These are phyloP conservation scores for Phytophthora tubulina DNA, from an alignment of 352 stramenopile species.

Conservation along the genomic window DNA sequence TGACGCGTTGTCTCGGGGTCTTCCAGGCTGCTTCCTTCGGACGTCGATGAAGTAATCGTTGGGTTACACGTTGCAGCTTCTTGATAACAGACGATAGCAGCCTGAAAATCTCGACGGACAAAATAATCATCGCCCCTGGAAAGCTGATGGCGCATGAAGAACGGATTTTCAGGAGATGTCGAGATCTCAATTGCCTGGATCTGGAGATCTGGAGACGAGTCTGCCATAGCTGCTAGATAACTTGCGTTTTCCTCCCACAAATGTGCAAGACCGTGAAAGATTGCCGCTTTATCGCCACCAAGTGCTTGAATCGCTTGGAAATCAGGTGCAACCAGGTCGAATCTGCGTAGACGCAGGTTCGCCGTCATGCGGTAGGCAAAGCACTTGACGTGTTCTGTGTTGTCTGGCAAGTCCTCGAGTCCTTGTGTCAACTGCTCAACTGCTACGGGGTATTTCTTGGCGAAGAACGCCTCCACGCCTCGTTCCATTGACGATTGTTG, in stretches of 20 bases:
- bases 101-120: slow-evolving; percentile 64
- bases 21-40: slow-evolving; percentile 33
- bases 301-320: slow-evolving; percentile 66
- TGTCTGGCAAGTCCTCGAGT: slow-evolving; percentile 58
- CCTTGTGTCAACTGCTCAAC: slow-evolving; percentile 62
- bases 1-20: slow-evolving; percentile 50
- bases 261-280: slow-evolving; percentile 78
- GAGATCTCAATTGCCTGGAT: slow-evolving; percentile 47
- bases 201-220: slow-evolving; percentile 41
- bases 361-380: slow-evolving; percentile 81
- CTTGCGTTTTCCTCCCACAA: slow-evolving; percentile 73
- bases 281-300: slow-evolving; percentile 75
- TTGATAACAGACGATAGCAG: slow-evolving; percentile 62
- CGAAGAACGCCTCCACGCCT: slow-evolving; percentile 78
- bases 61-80: slow-evolving; percentile 44
- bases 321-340: slow-evolving; percentile 58
- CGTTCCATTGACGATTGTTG: slow-evolving; percentile 59
- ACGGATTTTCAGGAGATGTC: slow-evolving; percentile 47
- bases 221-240: slow-evolving; percentile 54
- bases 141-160: slow-evolving; percentile 68
- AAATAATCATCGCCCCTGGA: slow-evolving; percentile 70
- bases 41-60: slow-evolving; percentile 25
- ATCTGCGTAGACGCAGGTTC: slow-evolving; percentile 67
- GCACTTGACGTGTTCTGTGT: slow-evolving; percentile 77
- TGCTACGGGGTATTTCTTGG: slow-evolving; percentile 63